Base-by-base conservation (phyloP, 78 protist species). In the Speleostelium caveatum region DNA sequence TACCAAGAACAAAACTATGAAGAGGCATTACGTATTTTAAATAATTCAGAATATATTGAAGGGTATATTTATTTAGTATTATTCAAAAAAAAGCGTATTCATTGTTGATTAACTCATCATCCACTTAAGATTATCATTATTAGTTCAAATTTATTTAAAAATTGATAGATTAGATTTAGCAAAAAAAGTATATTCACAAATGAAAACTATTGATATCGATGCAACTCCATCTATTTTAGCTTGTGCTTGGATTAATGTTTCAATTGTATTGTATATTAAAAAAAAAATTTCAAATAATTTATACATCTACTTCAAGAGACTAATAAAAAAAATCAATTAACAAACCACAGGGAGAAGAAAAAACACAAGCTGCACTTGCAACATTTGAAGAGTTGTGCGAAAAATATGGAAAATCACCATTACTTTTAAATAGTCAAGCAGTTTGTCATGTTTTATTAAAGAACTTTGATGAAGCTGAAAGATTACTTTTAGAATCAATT, bases 81-180 rank as follows among this genome's bases (percentile, higher is more conserved):
- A 49, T 49, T 16, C 55, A 49, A 16, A 49, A 16, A n/a, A n/a
- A n/a, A 7, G 12, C 14, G 12, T 16, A 16, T 12, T 62, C 33
- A 7, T 12, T 62, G 14, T 12, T 16, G 12, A n/a, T n/a, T 28
- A 26, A 2, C 16, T 3, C 12, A 66, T 58, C 30, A 7, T 24
- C 22, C 5, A 74, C 3, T 17, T 55, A 42, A 61, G 90, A 26
- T 39, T 83, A 39, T 36, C 93, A 76, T 59, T 87, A n/a, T 66
- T 75, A 32, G 62, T 77, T 66, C 93, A 87, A 49, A 65, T 61
- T n/a, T 87, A 74, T 77, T 74, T 87, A 49, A 73, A 77, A 65
- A 87, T 87, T 16, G 86, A 87, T 71, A 66, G 93, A 74, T 68
- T 87, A 38, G 93, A 87, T 66, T 72, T 87, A 39, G 93, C 93